phyloP scores from a whole-genome alignment of 2,329 filamentous ascomycete species.

The Colletotrichum theobromicola region DNA sequence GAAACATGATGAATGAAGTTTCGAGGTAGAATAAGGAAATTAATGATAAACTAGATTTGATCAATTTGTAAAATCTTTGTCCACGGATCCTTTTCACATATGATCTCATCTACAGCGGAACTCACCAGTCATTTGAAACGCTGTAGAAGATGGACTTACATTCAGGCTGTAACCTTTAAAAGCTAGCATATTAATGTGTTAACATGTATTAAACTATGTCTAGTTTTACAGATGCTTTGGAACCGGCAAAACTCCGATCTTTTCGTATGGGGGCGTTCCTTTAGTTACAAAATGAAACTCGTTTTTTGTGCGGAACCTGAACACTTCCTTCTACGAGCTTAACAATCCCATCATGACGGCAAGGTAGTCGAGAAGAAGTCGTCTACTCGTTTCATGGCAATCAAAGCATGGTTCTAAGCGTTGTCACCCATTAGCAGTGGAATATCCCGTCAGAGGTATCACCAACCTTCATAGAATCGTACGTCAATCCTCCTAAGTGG shows the following conservation, averaged over 20 bases:
- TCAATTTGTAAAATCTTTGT: neutral
- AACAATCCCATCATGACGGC: rapidly evolving
- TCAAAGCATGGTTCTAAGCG: neutral
- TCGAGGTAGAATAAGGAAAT: neutral
- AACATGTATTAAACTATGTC: no score
- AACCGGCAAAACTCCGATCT: no score
- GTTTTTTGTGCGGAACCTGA: neutral
- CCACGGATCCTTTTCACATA: neutral
- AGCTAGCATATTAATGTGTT: no score
- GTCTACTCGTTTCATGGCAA: neutral
- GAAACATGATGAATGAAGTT: neutral
- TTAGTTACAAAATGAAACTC: no score
- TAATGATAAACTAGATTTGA: neutral
- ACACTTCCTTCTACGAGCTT: rapidly evolving
- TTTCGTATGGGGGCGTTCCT: no score
- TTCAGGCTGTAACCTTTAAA: no score
- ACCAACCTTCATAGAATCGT: neutral
- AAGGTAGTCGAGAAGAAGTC: neutral
- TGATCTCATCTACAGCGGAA: rapidly evolving
- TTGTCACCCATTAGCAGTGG: neutral
- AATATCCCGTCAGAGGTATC: neutral
- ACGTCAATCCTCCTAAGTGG: neutral
- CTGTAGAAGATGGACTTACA: no score
- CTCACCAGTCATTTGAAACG: neutral
- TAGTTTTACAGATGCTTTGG: no score